Conservation (phyloP, 495 filamentous ascomycete genomes). For the Penicillium diatomitis region DNA sequence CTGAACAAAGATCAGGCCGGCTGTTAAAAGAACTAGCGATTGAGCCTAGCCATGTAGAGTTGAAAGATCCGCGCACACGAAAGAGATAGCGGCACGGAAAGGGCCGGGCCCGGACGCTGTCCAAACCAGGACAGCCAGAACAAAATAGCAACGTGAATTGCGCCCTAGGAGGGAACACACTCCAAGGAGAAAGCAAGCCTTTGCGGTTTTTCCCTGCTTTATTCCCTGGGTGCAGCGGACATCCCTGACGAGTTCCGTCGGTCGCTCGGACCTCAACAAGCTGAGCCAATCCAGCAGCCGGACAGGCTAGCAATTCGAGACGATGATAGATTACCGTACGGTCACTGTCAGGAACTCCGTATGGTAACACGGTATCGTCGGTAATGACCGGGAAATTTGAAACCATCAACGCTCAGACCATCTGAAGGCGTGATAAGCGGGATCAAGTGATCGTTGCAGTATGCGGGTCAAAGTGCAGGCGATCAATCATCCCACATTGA, state of each 20-base stretch:
- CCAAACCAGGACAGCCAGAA: constrained; percentile 1
- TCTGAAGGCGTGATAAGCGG: constrained; percentile 4
- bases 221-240: neutral
- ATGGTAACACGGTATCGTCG: constrained; percentile 20
- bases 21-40: neutral
- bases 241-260: neutral
- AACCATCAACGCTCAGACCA: neutral
- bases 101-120: constrained; percentile 33
- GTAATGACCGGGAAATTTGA: neutral
- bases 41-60: neutral
- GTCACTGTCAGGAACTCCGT: constrained; percentile 15
- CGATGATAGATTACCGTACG: constrained; percentile 27
- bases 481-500: constrained; percentile 22
- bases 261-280: constrained; percentile 16
- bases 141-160: constrained; percentile 6
- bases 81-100: constrained; percentile 32
- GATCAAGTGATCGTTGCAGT: constrained; percentile 60
- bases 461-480: constrained; percentile 45
- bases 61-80: constrained; percentile 7
- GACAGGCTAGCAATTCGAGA: constrained; percentile 15
- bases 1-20: neutral
- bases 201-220: constrained; percentile 7
- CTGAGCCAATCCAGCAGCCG: constrained; percentile 15
- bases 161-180: neutral
- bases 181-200: too few species aligned